These are phyloP conservation scores for Drechslerella dactyloides DNA, from an alignment of 2,329 filamentous ascomycete species.

Conservation along the genomic window DNA sequence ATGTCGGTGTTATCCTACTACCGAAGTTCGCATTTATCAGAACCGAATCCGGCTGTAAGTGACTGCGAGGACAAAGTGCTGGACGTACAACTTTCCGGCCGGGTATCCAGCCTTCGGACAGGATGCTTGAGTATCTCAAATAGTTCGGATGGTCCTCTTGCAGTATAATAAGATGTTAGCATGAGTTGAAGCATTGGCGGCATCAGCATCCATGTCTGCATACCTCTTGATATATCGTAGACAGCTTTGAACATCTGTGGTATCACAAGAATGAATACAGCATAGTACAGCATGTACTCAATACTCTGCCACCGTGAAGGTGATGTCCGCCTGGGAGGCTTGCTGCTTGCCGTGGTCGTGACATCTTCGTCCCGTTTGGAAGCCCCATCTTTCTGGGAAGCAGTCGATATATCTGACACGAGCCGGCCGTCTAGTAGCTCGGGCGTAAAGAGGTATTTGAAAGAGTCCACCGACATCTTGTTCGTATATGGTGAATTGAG, in stretches of 20 bases:
- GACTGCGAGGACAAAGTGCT: neutral
- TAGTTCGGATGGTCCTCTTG: conserved; percentile 82
- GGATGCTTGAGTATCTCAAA: conserved; percentile 70
- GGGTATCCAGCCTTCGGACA: conserved; percentile 87
- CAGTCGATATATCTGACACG: conserved; percentile 37
- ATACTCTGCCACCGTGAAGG: conserved; percentile 81
- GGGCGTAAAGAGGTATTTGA: conserved; percentile 45
- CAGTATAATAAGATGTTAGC: conserved; percentile 17
- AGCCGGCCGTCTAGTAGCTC: conserved; percentile 47
- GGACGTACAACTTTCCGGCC: conserved; percentile 80
- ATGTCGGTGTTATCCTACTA: conserved; percentile 81
- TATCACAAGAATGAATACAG: conserved; percentile 70
- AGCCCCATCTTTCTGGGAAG: conserved; percentile 30
- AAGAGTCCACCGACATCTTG: conserved; percentile 42
- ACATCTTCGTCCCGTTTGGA: conserved; percentile 40
- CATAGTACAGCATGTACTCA: conserved; percentile 84
- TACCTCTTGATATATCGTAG: conserved; percentile 82
- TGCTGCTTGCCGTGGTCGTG: conserved; percentile 18
- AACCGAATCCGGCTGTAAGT: neutral
- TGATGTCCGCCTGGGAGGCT: conserved; percentile 41
- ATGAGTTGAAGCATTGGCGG: neutral
- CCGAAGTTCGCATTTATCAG: conserved; percentile 46
- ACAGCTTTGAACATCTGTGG: conserved; percentile 92
- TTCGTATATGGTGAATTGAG: conserved; percentile 11
- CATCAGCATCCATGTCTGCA: conserved; percentile 54